phyloP scores from a whole-genome alignment of 2,329 filamentous ascomycete genomes.

The Colletotrichum sp. region DNA sequence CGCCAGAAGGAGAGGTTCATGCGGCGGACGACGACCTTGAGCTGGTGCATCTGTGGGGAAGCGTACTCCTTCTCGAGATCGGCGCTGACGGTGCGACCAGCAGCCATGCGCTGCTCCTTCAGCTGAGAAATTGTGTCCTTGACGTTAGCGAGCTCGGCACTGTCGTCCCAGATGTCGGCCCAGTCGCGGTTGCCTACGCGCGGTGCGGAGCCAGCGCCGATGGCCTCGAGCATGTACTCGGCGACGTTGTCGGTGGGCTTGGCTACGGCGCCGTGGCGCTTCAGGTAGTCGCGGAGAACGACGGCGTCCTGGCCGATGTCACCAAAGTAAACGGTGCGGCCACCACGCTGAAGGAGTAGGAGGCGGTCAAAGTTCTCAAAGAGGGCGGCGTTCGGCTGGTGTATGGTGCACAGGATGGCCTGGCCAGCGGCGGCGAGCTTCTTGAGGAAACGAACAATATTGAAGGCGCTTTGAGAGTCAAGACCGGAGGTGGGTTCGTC shows the following conservation, averaged over 20 bases:
- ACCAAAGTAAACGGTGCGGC: slow-evolving; percentile 85
- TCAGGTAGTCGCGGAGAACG: slow-evolving; percentile 69
- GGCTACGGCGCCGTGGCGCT: slow-evolving; percentile 64
- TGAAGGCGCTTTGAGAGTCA: slow-evolving; percentile 74
- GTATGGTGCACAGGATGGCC: slow-evolving; percentile 89
- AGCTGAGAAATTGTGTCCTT: slow-evolving; percentile 72
- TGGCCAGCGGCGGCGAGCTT: slow-evolving; percentile 82
- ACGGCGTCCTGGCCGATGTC: slow-evolving; percentile 79
- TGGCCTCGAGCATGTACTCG: slow-evolving; percentile 87
- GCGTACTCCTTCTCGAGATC: slow-evolving; percentile 78
- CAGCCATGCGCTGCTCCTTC: slow-evolving; percentile 62
- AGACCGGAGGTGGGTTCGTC: slow-evolving; percentile 82
- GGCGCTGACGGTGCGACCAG: slow-evolving; percentile 47
- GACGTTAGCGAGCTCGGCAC: slow-evolving; percentile 69
- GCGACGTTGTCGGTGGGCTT: slow-evolving; percentile 62
- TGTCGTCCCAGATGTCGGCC: slow-evolving; percentile 80
- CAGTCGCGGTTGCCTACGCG: slow-evolving; percentile 79
- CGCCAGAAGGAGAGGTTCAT: slow-evolving; percentile 85
- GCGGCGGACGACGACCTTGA: slow-evolving; percentile 74
- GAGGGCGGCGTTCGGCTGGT: slow-evolving; percentile 84
- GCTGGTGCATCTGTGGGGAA: slow-evolving; percentile 79
- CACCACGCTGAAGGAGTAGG: slow-evolving; percentile 78
- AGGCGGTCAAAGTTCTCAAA: slow-evolving; percentile 91
- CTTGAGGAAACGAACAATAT: slow-evolving; percentile 78
- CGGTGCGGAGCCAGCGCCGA: slow-evolving; percentile 75